Percentiles rank a stretch among this genome's conserved stretches.
Evolutionary conservation across 2,329 filamentous ascomycete species (phyloP).

Genomic region (Aaosphaeria pasadenensis): DNA sequence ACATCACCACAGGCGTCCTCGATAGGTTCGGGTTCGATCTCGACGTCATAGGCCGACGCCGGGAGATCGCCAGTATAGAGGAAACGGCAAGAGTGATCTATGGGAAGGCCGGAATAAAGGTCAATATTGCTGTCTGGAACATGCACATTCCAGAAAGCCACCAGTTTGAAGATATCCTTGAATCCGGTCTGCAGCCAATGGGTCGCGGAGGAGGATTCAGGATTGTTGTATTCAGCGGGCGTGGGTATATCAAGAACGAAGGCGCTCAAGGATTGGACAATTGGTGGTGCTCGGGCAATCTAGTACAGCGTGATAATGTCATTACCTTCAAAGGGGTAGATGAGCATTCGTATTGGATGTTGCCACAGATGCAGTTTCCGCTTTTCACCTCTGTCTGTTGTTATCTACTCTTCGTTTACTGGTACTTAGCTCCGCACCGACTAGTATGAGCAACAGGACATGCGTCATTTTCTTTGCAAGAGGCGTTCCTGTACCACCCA

Average conservation of each 20-base stretch:
- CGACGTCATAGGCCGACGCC: conserved; percentile 3
- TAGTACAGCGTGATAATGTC: neutral
- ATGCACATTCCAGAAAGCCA: conserved; percentile 7
- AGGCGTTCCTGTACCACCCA: no score
- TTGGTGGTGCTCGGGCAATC: neutral
- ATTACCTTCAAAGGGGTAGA: neutral
- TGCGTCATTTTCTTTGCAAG: no score
- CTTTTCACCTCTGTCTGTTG: no score
- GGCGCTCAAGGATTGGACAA: neutral
- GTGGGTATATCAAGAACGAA: neutral
- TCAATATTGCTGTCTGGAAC: conserved; percentile 7
- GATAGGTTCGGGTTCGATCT: conserved; percentile 1
- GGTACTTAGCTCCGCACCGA: no score
- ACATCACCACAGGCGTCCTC: neutral
- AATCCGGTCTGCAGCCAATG: neutral
- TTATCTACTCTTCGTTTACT: no score
- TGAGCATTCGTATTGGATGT: no score
- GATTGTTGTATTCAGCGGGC: neutral
- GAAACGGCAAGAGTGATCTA: conserved; percentile 2
- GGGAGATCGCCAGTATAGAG: conserved; percentile 2
- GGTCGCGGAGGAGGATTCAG: neutral
- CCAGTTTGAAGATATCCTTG: conserved; percentile 5
- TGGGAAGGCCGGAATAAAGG: neutral
- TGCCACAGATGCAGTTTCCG: no score
- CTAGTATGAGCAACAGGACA: no score